Evolutionary conservation across 257 asterid species (phyloP).

Genomic region (Echium plantagineum): DNA sequence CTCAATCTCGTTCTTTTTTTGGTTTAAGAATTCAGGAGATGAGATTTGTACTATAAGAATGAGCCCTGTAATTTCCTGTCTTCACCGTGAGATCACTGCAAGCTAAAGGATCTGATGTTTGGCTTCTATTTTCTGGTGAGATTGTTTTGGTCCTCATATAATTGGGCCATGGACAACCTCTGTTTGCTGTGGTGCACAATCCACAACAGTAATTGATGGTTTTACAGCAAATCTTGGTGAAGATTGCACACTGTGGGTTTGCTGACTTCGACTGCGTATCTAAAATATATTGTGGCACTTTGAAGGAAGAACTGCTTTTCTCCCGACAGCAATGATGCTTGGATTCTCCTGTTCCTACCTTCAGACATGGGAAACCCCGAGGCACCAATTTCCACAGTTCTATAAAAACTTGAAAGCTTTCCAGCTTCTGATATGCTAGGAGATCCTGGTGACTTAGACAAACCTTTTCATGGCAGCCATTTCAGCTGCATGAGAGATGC

Average conservation of each 20-base stretch:
- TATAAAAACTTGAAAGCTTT: conserved; percentile 25
- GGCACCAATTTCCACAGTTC: conserved; percentile 38
- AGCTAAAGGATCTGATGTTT: background rate
- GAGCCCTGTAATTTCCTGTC: conserved; percentile 9
- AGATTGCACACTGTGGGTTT: conserved; percentile 25
- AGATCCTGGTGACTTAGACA: conserved; percentile 57
- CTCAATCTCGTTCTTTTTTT: conserved; percentile 7
- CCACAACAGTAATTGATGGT: conserved; percentile 11
- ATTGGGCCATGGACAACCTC: conserved; percentile 11
- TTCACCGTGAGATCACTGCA: too few relatives aligned
- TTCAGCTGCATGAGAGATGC: conserved; percentile 96
- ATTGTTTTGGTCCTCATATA: conserved; percentile 5
- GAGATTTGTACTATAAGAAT: conserved; percentile 14
- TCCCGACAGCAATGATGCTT: conserved; percentile 30
- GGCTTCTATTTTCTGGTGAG: conserved; percentile 14
- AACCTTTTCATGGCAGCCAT: conserved; percentile 67
- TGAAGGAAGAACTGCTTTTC: conserved; percentile 32
- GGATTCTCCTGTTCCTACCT: conserved; percentile 17
- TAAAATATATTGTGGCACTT: conserved; percentile 15
- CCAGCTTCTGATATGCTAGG: conserved; percentile 63
- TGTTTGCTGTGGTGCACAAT: conserved; percentile 16
- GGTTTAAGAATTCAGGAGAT: conserved; percentile 19
- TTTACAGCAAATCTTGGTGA: conserved; percentile 24
- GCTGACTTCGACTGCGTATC: conserved; percentile 28
- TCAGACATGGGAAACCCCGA: conserved; percentile 20